Percentiles rank a stretch among this genome's conserved stretches.
These are phyloP conservation scores for Rhodosporidiobolus odoratus DNA, from an alignment of 768 basidiomycete genomes.

Conservation along the genomic window DNA sequence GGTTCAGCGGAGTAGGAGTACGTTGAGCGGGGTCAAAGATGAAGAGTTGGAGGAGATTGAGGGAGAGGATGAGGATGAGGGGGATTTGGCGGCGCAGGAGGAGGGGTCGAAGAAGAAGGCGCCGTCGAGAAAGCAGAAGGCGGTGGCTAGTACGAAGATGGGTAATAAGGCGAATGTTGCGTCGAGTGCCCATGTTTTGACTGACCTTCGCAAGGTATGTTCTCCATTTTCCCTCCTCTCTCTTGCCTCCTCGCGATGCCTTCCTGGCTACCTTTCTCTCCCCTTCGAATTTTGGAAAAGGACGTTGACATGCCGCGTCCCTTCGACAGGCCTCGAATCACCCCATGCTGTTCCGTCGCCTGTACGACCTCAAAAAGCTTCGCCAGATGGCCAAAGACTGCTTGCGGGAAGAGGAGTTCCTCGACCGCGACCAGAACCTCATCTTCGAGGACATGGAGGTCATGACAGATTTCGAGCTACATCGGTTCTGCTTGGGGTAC, in stretches of 20 bases:
- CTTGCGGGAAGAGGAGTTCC: conserved; percentile 87
- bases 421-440: conserved; percentile 69
- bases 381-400: conserved; percentile 71
- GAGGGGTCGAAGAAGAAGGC: conserved; percentile 52
- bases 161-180: conserved; percentile 50
- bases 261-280: background rate
- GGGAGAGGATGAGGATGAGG: conserved; percentile 45
- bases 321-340: conserved; percentile 66
- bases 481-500: conserved; percentile 75
- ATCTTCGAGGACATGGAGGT: conserved; percentile 94
- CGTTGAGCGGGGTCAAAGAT: conserved; percentile 55
- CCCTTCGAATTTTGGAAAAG: too few relatives aligned
- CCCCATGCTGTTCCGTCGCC: conserved; percentile 87
- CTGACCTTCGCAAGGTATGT: conserved; percentile 77
- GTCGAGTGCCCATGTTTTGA: conserved; percentile 86
- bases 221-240: too few relatives aligned
- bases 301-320: too few relatives aligned
- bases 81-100: conserved; percentile 39
- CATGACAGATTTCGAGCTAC: conserved; percentile 96
- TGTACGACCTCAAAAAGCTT: conserved; percentile 71
- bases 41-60: conserved; percentile 44
- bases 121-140: conserved; percentile 47
- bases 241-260: background rate
- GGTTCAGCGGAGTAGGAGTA: conserved; percentile 75
- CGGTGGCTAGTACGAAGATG: conserved; percentile 42